Conservation (phyloP, 2,329 filamentous ascomycete genomes). For the Triangularia verruculosa region DNA sequence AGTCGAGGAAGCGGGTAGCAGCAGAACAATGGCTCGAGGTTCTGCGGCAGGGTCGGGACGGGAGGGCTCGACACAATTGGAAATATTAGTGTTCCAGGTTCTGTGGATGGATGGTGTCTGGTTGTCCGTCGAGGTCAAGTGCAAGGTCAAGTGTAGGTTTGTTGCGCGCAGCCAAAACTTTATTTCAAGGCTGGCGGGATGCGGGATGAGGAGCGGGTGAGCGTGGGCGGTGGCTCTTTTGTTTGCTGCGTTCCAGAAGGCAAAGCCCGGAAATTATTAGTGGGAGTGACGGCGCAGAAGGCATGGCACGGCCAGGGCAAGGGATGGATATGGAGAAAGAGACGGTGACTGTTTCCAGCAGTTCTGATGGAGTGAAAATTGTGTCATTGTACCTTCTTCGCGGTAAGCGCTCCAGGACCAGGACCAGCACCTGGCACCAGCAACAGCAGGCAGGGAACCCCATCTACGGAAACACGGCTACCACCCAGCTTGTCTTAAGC, state of each 20-base stretch:
- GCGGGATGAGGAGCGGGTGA: not conserved
- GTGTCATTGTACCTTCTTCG: slow-evolving; percentile 17
- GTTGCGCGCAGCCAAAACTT: slow-evolving; percentile 6
- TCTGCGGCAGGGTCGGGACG: slow-evolving; percentile 6
- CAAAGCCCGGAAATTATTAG: slow-evolving; percentile 29
- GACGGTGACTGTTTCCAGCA: not conserved
- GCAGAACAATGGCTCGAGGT: slow-evolving; percentile 15
- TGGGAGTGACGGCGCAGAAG: slow-evolving; percentile 26
- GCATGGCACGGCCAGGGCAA: slow-evolving; percentile 23
- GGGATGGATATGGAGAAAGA: slow-evolving; percentile 9
- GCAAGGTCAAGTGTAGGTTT: not conserved
- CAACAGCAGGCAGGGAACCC: not conserved
- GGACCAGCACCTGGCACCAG: not conserved
- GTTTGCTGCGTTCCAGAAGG: slow-evolving; percentile 21
- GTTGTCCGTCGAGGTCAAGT: not conserved
- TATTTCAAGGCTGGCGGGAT: slow-evolving; percentile 1
- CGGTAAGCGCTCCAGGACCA: slow-evolving; percentile 11
- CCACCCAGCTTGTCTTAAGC: not conserved
- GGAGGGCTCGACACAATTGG: too few relatives aligned
- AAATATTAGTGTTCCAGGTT: too few relatives aligned
- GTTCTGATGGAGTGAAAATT: slow-evolving; percentile 15
- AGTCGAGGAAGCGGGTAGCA: slow-evolving; percentile 14
- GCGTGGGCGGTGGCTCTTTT: slow-evolving; percentile 12
- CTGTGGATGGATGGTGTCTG: not conserved
- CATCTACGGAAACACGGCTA: slow-evolving; percentile 7